A percentile compares a stretch with the other conserved stretches of the same genome.
These are phyloP conservation scores for Rosellinia necatrix DNA, from an alignment of 2,329 filamentous ascomycete species.

Conservation along the genomic window DNA sequence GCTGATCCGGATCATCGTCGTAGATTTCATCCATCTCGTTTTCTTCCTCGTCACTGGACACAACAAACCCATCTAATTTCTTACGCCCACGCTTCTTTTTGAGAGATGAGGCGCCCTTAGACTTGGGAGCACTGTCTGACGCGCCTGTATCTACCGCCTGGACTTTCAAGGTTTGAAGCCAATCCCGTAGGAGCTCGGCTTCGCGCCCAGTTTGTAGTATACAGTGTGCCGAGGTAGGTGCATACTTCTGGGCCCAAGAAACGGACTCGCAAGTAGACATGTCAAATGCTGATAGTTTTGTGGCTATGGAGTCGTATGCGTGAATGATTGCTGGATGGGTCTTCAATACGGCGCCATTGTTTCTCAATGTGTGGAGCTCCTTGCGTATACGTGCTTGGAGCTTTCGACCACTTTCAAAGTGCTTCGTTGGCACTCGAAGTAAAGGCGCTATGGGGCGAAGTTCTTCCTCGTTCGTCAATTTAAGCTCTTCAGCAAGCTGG, in stretches of 20 bases:
- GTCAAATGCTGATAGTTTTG: conserved; percentile 78
- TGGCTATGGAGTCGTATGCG: conserved; percentile 64
- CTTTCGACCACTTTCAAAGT: conserved; percentile 62
- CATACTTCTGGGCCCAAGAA: conserved; percentile 85
- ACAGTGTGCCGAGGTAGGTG: conserved; percentile 68
- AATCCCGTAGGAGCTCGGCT: conserved; percentile 72
- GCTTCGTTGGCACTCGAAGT: conserved; percentile 58
- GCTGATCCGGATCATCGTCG: conserved; percentile 60
- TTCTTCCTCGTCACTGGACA: conserved; percentile 77
- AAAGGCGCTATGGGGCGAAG: conserved; percentile 52
- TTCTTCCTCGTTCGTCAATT: conserved; percentile 44
- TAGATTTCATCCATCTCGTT: conserved; percentile 71
- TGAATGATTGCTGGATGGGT: conserved; percentile 63
- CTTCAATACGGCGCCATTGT: conserved; percentile 17
- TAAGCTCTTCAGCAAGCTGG: conserved; percentile 40
- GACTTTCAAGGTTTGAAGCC: conserved; percentile 78
- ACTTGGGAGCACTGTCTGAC: conserved; percentile 41
- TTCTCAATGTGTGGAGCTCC: conserved; percentile 48
- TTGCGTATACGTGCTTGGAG: conserved; percentile 55
- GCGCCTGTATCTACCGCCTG: conserved; percentile 71
- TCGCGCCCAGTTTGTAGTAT: conserved; percentile 79
- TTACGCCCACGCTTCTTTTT: conserved; percentile 73
- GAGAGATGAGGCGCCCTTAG: conserved; percentile 37
- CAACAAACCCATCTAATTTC: conserved; percentile 79
- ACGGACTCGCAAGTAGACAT: conserved; percentile 72